Base-by-base conservation (phyloP, 2,329 filamentous ascomycete species). In the Pezicula radicicola region DNA sequence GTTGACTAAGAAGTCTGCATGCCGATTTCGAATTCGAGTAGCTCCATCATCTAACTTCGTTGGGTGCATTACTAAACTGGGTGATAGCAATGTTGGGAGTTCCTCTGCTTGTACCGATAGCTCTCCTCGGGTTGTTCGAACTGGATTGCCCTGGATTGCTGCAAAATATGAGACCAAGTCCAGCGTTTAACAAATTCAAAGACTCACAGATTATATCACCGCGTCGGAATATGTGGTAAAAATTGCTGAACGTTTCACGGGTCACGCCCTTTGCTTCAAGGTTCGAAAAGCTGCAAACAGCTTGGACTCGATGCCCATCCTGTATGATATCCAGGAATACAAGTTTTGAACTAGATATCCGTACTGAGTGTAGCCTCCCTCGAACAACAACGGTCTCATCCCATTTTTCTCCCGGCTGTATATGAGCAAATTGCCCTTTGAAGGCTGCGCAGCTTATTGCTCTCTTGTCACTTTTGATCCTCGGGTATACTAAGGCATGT, bases 1-100 rank as follows among this genome's bases (percentile, higher is more conserved):
- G 67, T 93, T 89, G 51, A 93, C 85, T 28, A 97, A 79, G 69
- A 96, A 83, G 69, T 97, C 90, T 37, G 96, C 79, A 72, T 97
- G 92, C 19, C 91, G 89, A 59, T 88, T 84, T 56, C 87, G 83
- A 37, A 87, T 85, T 58, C 84, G 84, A 35, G 83, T 88, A 68
- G 93, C 88, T 40, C 82, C 77, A 64, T 91, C 84, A 45, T 79
- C 78, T 45, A 95, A 74, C 50, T 79, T 79, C 33, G 84, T 76
- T 0, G 94, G 94, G 13, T 96, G 77, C 58, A 87, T 85, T 60
- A 93, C 88, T 54, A 97, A 76, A 60, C 87, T 85, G 1, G 92
- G 92, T 13, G 90, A 82, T 43, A 96, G 72, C 10, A 96, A 74
- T 43, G 79, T 72, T 4, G 93, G 93, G 12, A 95, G 68, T 46